These are phyloP conservation scores for Mycena galericulata DNA, from an alignment of 768 basidiomycete genomes.

Conservation along the genomic window DNA sequence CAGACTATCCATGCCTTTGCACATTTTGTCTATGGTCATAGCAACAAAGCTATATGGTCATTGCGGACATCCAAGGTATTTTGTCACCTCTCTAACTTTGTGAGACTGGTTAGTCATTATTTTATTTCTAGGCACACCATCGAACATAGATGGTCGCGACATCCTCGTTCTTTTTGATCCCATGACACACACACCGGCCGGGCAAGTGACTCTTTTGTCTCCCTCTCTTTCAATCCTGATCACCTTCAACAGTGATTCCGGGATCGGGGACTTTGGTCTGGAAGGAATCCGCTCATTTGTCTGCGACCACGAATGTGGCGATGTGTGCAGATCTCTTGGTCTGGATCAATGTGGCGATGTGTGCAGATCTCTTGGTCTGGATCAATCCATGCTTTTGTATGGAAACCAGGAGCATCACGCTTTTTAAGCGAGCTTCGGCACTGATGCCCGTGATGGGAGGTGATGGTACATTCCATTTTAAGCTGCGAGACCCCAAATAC, in stretches of 20 bases:
- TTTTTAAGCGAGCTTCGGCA: too few relatives aligned
- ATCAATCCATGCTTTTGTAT: background rate
- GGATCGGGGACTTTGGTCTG: background rate
- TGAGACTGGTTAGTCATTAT: background rate
- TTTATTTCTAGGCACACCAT: slow-evolving; percentile 22
- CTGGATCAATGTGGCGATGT: background rate
- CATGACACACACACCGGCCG: slow-evolving; percentile 33
- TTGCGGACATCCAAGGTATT: slow-evolving; percentile 34
- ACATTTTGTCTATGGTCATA: slow-evolving; percentile 27
- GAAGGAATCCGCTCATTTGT: background rate
- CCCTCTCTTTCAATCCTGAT: background rate
- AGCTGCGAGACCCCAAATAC: too few relatives aligned
- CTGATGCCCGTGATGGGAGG: too few relatives aligned
- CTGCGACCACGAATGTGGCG: background rate
- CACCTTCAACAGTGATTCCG: background rate
- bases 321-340: background rate
- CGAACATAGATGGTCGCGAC: slow-evolving; percentile 19
- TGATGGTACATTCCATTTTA: too few relatives aligned
- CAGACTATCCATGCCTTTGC: slow-evolving; percentile 29
- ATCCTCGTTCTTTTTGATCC: slow-evolving; percentile 31
- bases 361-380: background rate
- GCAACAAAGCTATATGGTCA: slow-evolving; percentile 9
- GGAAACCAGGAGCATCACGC: too few relatives aligned
- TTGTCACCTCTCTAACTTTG: background rate
- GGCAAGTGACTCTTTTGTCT: background rate